Percentiles rank a stretch among this genome's conserved stretches.
These are phyloP conservation scores for Candida gigantensis DNA, from an alignment of 1,139 yeast species.

Conservation along the genomic window DNA sequence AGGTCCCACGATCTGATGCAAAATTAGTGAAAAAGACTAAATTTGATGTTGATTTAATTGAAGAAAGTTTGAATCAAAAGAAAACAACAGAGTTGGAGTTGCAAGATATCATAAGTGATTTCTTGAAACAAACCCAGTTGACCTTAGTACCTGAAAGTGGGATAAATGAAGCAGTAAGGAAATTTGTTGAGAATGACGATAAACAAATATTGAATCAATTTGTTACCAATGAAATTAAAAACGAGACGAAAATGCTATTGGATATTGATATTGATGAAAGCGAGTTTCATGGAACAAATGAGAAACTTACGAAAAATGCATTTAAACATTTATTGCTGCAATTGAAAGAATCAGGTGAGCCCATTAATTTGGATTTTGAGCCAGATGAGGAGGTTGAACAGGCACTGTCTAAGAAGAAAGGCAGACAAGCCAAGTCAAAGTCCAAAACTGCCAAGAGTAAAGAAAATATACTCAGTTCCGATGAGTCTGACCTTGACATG, in stretches of 20 bases:
- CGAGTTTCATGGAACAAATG: constrained; percentile 33
- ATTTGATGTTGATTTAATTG: constrained; percentile 25
- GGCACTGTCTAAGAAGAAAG: constrained; percentile 5
- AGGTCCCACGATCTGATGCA: constrained; percentile 15
- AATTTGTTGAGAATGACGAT: constrained; percentile 81
- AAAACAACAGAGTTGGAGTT: constrained; percentile 20
- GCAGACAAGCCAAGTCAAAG: constrained; percentile 5
- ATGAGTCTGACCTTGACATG: constrained; percentile 15
- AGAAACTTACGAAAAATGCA: constrained; percentile 26
- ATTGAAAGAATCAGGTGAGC: constrained; percentile 21
- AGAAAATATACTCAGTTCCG: constrained; percentile 9
- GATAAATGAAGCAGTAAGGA: constrained; percentile 69
- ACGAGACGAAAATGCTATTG: constrained; percentile 60
- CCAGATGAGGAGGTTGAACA: constrained; percentile 1
- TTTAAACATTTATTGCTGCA: constrained; percentile 31
- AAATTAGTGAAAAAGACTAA: constrained; percentile 20
- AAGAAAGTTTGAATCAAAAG: constrained; percentile 18
- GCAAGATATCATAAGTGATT: constrained; percentile 48
- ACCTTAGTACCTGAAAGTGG: constrained; percentile 77
- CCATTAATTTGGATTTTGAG: constrained; percentile 5
- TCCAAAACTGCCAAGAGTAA: constrained; percentile 5
- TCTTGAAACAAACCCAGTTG: constrained; percentile 62
- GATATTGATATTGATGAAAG: constrained; percentile 40
- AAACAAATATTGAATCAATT: constrained; percentile 67
- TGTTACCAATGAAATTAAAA: constrained; percentile 64